Evolutionary conservation across 2,329 filamentous ascomycete genomes (phyloP).

Genomic region (Cylindrodendrum hubeiense): DNA sequence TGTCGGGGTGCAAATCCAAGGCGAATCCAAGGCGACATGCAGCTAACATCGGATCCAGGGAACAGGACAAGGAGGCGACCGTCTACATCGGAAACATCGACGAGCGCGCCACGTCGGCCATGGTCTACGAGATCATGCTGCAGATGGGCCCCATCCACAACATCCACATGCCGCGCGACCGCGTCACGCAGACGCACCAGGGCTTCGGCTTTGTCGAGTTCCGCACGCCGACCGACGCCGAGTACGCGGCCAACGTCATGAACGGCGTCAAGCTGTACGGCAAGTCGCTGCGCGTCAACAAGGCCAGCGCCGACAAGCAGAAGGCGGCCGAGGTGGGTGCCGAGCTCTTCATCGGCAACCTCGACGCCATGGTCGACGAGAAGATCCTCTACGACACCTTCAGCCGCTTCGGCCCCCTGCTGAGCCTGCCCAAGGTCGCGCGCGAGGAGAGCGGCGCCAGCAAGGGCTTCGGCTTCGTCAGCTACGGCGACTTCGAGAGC

Average conservation of each 20-base stretch:
- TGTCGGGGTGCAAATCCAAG: background rate
- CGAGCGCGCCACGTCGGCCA: conserved; percentile 89
- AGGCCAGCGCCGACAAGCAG: conserved; percentile 91
- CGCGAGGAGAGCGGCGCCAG: conserved; percentile 89
- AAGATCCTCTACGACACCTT: conserved; percentile 96
- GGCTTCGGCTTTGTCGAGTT: conserved; percentile 99
- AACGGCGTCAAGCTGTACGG: conserved; percentile 94
- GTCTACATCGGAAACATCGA: conserved; percentile 99
- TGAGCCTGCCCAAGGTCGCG: conserved; percentile 89
- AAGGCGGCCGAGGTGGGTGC: conserved; percentile 94
- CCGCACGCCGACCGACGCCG: conserved; percentile 92
- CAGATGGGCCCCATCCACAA: conserved; percentile 98
- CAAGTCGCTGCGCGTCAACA: conserved; percentile 97
- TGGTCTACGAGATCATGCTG: conserved; percentile 98
- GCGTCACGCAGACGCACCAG: conserved; percentile 96
- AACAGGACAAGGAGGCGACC: conserved; percentile 98
- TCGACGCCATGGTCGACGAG: conserved; percentile 95
- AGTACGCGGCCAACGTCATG: conserved; percentile 97
- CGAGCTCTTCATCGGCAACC: conserved; percentile 95
- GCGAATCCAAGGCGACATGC: background rate
- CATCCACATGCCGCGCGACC: conserved; percentile 97
- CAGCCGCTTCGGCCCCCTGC: conserved; percentile 87
- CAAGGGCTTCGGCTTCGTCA: conserved; percentile 97
- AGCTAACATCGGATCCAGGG: conserved; percentile 65
- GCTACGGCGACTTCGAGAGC: conserved; percentile 91